These are phyloP conservation scores for Podospora fimiseda DNA, from an alignment of 495 filamentous ascomycete genomes.

Conservation along the genomic window DNA sequence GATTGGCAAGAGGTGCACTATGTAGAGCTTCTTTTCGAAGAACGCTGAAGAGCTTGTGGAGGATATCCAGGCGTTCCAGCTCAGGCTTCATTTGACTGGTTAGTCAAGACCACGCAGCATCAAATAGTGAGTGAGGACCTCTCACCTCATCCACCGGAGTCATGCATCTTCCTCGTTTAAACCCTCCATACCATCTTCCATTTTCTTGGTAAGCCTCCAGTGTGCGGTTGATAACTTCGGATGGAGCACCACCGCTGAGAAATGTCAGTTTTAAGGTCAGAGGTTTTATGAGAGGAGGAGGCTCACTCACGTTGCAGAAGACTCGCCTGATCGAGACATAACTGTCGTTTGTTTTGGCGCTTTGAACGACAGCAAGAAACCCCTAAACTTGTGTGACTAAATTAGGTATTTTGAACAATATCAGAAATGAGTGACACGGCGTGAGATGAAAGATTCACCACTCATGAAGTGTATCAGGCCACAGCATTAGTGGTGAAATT, in stretches of 20 bases:
- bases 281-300: too few species aligned
- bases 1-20: constrained; percentile 43
- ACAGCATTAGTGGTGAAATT: not conserved
- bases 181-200: constrained; percentile 51
- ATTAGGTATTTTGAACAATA: too few species aligned
- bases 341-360: not conserved
- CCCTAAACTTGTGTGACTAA: too few species aligned
- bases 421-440: not conserved
- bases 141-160: constrained; percentile 57
- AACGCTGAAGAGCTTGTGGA: constrained; percentile 66
- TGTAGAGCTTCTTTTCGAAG: constrained; percentile 56
- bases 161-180: constrained; percentile 52
- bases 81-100: constrained; percentile 44
- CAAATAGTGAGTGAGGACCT: too few species aligned
- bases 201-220: constrained; percentile 44
- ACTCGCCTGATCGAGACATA: not conserved
- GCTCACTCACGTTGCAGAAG: not conserved
- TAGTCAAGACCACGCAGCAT: too few species aligned
- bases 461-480: not conserved
- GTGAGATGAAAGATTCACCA: not conserved
- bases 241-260: not conserved
- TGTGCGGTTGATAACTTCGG: not conserved
- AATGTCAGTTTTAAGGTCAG: too few species aligned
- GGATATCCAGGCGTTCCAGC: constrained; percentile 69
- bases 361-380: not conserved